Percentiles rank a stretch among this genome's conserved stretches.
Evolutionary conservation across 169 alveolate species (phyloP).

Genomic region (Cardiosporidium cionae): DNA sequence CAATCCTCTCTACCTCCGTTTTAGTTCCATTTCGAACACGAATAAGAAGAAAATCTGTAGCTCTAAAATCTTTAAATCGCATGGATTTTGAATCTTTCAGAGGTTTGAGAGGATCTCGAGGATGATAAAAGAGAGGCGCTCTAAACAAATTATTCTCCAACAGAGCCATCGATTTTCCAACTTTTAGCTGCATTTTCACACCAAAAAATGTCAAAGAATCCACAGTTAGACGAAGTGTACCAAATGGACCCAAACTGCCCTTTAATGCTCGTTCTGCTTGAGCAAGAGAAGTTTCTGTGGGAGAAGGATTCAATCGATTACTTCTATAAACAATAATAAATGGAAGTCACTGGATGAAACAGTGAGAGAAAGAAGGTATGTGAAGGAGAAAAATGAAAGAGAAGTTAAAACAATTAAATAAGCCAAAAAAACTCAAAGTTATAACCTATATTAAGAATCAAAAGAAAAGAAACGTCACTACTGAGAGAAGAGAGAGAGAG

Average conservation of each 20-base stretch:
- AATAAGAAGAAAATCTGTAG: slow-evolving; percentile 51
- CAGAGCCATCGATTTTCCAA: slow-evolving; percentile 36
- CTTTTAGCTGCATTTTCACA: not conserved
- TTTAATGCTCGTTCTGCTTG: slow-evolving; percentile 8
- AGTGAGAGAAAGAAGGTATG: too few species aligned
- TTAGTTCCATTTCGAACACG: slow-evolving; percentile 32
- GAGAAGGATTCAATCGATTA: too few species aligned
- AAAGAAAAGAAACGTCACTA: slow-evolving; percentile 14
- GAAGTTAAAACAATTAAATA: not conserved
- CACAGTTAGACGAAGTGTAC: slow-evolving; percentile 10
- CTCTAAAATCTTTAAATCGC: slow-evolving; percentile 32
- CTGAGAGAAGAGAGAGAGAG: slow-evolving; percentile 18
- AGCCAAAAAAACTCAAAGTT: not conserved
- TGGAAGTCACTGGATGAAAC: too few species aligned
- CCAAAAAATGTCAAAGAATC: not conserved
- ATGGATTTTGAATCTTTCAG: not conserved
- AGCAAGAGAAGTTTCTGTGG: too few species aligned
- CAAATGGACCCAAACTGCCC: slow-evolving; percentile 34
- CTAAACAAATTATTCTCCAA: slow-evolving; percentile 43
- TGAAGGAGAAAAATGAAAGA: too few species aligned
- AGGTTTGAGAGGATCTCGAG: slow-evolving; percentile 36
- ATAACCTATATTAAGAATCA: too few species aligned
- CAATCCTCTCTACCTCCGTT: slow-evolving; percentile 27
- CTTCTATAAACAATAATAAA: too few species aligned
- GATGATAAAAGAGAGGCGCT: slow-evolving; percentile 51